Percentiles rank a stretch among this genome's conserved stretches.
Conservation (phyloP, 1,139 yeast species). For the Pichia sp. region DNA sequence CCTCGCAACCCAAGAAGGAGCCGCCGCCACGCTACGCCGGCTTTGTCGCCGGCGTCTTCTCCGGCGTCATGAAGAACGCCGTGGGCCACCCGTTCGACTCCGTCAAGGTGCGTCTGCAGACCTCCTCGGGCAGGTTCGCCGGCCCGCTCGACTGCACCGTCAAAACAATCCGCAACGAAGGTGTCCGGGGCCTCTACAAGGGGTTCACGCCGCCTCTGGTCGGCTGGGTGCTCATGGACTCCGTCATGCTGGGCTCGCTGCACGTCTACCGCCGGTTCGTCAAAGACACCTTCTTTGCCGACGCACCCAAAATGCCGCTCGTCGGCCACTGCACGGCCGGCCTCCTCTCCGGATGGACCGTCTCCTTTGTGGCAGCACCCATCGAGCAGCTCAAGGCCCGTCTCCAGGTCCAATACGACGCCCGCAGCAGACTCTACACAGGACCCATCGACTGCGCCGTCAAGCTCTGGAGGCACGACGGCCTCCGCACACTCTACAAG, state of each 20-base stretch:
- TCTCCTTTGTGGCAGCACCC: conserved; percentile 90
- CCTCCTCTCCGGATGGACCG: conserved; percentile 86
- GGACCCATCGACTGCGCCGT: conserved; percentile 77
- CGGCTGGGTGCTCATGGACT: conserved; percentile 93
- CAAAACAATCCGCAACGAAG: conserved; percentile 71
- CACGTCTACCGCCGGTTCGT: conserved; percentile 70
- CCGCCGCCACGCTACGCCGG: conserved; percentile 62
- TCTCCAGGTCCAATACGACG: conserved; percentile 85
- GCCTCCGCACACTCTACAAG: conserved; percentile 69
- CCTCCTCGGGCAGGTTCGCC: conserved; percentile 65
- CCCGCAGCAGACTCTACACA: conserved; percentile 57
- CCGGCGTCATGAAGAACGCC: conserved; percentile 80
- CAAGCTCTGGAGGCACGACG: conserved; percentile 52
- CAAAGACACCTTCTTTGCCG: conserved; percentile 59
- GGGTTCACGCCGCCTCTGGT: conserved; percentile 90
- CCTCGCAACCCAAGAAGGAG: conserved; percentile 2
- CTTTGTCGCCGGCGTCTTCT: conserved; percentile 81
- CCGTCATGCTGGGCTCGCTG: conserved; percentile 80
- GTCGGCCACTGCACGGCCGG: conserved; percentile 73
- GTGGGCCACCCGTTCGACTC: conserved; percentile 96
- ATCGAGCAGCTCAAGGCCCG: conserved; percentile 87
- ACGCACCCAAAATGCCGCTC: conserved; percentile 59
- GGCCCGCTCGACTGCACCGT: conserved; percentile 81
- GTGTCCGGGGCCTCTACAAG: conserved; percentile 71
- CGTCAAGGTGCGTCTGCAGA: conserved; percentile 81